Percentiles rank a stretch among this genome's conserved stretches.
Conservation (phyloP, 768 basidiomycete genomes). For the Coprinellus micaceus region DNA sequence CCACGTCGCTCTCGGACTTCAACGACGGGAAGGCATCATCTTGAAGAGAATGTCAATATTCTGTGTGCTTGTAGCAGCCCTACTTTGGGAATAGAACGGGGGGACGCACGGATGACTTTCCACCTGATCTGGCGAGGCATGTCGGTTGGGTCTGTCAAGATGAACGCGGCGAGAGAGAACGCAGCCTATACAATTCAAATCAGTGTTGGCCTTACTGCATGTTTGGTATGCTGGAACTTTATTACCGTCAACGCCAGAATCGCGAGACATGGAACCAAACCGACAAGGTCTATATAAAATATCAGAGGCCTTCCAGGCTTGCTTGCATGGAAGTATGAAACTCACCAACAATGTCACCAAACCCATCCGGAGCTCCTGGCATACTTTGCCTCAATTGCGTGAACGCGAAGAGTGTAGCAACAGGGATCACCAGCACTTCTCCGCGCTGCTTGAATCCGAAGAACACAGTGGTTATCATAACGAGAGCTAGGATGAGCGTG, state of each 20-base stretch:
- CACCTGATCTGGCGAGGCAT: conserved; percentile 15
- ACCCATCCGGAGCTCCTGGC: conserved; percentile 22
- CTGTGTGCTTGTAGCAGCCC: too few relatives aligned
- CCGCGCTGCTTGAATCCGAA: conserved; percentile 23
- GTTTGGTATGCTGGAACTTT: neutral
- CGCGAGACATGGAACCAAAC: conserved; percentile 20
- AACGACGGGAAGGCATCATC: conserved; percentile 1
- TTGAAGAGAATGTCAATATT: too few relatives aligned
- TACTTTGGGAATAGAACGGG: neutral
- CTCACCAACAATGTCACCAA: conserved; percentile 20
- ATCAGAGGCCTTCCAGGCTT: neutral
- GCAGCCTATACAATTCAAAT: conserved; percentile 18
- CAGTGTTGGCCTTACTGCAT: too few relatives aligned
- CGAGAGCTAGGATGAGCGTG: conserved; percentile 21
- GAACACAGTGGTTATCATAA: conserved; percentile 24
- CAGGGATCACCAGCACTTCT: conserved; percentile 24
- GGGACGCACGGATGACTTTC: conserved; percentile 18
- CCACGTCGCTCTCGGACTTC: neutral
- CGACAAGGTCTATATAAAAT: conserved; percentile 18
- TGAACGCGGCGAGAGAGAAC: conserved; percentile 19
- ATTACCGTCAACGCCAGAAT: conserved; percentile 21
- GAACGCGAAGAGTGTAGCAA: conserved; percentile 26
- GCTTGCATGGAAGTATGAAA: too few relatives aligned
- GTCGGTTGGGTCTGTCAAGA: conserved; percentile 18
- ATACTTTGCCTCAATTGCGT: conserved; percentile 22